Base-by-base conservation (phyloP, 1,284 basidiomycete genomes). In the Trichosporon asahii region DNA sequence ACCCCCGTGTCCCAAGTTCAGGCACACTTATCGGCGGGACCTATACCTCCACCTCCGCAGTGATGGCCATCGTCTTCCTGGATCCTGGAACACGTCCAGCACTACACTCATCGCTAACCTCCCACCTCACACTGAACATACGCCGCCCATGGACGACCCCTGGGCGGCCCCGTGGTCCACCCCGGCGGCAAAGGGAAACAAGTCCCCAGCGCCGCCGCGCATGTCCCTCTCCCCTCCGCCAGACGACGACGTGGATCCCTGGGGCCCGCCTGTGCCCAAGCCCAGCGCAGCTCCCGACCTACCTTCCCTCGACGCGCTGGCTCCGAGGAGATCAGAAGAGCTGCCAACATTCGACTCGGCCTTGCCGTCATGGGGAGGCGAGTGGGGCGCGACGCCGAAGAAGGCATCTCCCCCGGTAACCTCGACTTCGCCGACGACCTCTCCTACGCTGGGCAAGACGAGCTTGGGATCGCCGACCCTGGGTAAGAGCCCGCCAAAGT, bases 161-260 rank as follows among this genome's bases (percentile, higher is more conserved):
- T 73, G 72, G 72, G 72, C 72, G 53, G 68, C 68, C 55, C 49
- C 49, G 49, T 73, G 72, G 72, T 65, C 69, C 66, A 55, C 57
- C 29, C 31, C 64, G 33, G 29, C 21, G 8, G 40, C 29, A 7
- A 29, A 44, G n/a, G 25, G 21, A 9, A 37, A 57, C 15, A 37
- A 64, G 27, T 23, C 66, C 21, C 65, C 64, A 27, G 37, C 27
- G 40, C 49, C 65, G 46, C 61, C 57, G 53, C 68, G 66, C 57
- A 68, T 72, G 67, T 60, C 64, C 60, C 40, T 67, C 44, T 70
- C 68, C 12, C 68, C 72, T 15, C 70, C 72, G 46, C 60, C 63
- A 9, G 40, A 61, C 23, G 66, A 69, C 57, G 70, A 68, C 49
- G 31, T 61, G 27, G 72, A 73, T 25, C 72, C 72, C 9, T 73